Base-by-base conservation (phyloP, 441 rosid genomes). In the Erysimum cheiri region DNA sequence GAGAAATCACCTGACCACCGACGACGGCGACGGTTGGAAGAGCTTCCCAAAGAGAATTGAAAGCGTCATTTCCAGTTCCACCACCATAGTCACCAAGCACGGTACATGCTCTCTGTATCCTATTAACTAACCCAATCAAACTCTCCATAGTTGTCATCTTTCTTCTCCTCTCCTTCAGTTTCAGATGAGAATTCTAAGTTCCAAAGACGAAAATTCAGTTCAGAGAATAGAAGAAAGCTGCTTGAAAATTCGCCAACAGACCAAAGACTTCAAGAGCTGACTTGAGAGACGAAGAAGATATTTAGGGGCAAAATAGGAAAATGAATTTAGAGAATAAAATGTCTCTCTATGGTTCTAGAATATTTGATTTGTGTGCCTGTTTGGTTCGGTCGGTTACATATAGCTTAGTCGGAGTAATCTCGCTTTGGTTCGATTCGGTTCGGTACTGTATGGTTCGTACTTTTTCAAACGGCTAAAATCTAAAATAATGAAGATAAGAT, bases 1-100 rank as follows among this genome's bases (percentile, higher is more conserved):
- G 72, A 62, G 19, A 56, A 14, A 26, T 60, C 28, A 93, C 98
- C 93, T 93, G 98, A 67, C 98, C 96, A 40, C 97, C 98, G 46
- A 93, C 96, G 66, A 93, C 98, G 49, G 77, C 92, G 44, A 91
- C 92, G 46, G 98, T 83, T 1, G 98, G 97, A 72, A 93, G 97
- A 41, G 97, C 86, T 76, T 93, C 97, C 98, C 97, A 93, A 6
- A 93, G 98, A 63, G 98, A 83, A 77, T 92, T 87, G 79, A 91
- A 85, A 67, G 86, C 60, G 75, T 39, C 70, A n/a, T 63, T 77
- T 1, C 79, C 82, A 46, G 77, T 60, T 52, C 74, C 87, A 10
- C 84, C 88, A 33, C 91, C 96, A 49, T 89, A 75, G 70, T 93
- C 97, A 12, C 97, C 98, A 68, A 93, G 95, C 4, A 87, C 80